Percentiles rank a stretch among this genome's conserved stretches.
These are phyloP conservation scores for Taphrina communis DNA, from an alignment of 1,139 yeast genomes.

Conservation along the genomic window DNA sequence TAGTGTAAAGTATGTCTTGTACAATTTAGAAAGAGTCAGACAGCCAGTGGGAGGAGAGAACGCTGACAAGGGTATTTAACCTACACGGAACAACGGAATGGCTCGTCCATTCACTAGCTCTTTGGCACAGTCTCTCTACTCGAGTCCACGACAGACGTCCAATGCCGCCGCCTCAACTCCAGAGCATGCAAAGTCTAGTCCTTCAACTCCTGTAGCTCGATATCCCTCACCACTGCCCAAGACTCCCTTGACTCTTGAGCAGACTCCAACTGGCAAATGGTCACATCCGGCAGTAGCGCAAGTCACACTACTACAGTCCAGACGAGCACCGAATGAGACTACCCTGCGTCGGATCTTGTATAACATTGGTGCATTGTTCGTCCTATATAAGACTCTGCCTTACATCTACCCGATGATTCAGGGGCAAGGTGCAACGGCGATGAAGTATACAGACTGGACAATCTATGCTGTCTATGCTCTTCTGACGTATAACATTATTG, in stretches of 20 bases:
- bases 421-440: not conserved
- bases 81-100: not conserved
- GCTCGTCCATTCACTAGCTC: slow-evolving; percentile 28
- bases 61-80: not conserved
- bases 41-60: too few relatives aligned
- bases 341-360: slow-evolving; percentile 25
- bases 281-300: slow-evolving; percentile 21
- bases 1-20: too few relatives aligned
- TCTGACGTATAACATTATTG: slow-evolving; percentile 23
- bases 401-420: slow-evolving; percentile 6
- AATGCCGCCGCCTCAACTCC: not conserved
- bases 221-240: slow-evolving; percentile 37
- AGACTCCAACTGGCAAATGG: slow-evolving; percentile 37
- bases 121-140: slow-evolving; percentile 17
- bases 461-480: slow-evolving; percentile 20
- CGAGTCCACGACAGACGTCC: not conserved
- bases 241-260: slow-evolving; percentile 13
- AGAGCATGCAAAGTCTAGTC: slow-evolving; percentile 8
- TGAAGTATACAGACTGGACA: slow-evolving; percentile 10
- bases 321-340: slow-evolving; percentile 33
- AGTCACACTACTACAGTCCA: slow-evolving; percentile 20
- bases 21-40: too few relatives aligned
- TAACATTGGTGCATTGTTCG: slow-evolving; percentile 24
- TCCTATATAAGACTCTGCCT: slow-evolving; percentile 17
- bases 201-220: slow-evolving; percentile 22